Evolutionary conservation across 192 early-diverging fungal species (phyloP).

Genomic region (Obelidium mucronatum): DNA sequence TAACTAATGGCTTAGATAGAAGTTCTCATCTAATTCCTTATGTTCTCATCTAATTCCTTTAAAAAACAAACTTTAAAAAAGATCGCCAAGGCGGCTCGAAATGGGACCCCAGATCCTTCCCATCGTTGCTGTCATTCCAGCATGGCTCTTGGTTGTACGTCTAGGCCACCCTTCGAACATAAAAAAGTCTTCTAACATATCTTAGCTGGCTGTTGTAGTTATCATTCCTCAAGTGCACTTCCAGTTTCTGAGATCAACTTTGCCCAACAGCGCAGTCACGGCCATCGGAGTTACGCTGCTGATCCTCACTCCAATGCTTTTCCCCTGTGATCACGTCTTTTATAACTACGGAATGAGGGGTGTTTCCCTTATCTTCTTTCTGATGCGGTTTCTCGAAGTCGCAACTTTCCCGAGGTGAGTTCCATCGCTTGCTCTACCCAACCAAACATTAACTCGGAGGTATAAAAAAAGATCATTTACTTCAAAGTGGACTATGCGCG

Average conservation of each 20-base stretch:
- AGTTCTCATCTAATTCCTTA: background rate
- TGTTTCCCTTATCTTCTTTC: background rate
- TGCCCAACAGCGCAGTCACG: background rate
- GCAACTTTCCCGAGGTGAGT: background rate
- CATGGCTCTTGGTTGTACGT: background rate
- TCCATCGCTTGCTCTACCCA: background rate
- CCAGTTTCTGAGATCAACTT: background rate
- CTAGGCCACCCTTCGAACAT: background rate
- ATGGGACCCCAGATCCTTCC: background rate
- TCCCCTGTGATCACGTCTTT: background rate
- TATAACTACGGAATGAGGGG: background rate
- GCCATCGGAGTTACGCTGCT: background rate
- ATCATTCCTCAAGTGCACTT: slow-evolving; percentile 17
- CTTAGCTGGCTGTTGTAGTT: background rate
- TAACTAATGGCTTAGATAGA: background rate
- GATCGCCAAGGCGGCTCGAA: too few species aligned
- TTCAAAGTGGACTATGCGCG: background rate
- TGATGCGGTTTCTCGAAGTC: background rate
- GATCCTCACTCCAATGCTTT: background rate
- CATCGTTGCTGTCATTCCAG: background rate
- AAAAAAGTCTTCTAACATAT: background rate
- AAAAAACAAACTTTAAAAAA: too few species aligned
- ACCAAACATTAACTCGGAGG: background rate
- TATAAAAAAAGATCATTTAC: background rate
- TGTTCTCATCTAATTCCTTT: background rate